phyloP scores from a whole-genome alignment of 192 early-diverging fungal species.

The Paraglomus occultum region DNA sequence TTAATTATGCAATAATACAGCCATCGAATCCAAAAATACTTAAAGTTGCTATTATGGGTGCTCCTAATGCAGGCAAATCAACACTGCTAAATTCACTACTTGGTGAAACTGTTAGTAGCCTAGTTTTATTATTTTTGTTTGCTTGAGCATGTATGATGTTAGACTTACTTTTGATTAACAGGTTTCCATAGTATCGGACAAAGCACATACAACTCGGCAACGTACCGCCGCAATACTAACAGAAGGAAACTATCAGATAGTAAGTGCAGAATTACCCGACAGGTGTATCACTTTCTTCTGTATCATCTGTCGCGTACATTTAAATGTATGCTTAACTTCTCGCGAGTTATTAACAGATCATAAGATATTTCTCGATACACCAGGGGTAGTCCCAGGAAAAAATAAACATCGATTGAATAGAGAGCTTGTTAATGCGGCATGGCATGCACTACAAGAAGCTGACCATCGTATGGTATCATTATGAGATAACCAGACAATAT shows the following conservation, averaged over 20 bases:
- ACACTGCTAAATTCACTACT: slow-evolving; percentile 72
- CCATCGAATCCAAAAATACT: slow-evolving; percentile 58
- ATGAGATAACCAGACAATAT: too few species aligned
- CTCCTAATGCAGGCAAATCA: slow-evolving; percentile 75
- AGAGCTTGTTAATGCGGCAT: slow-evolving; percentile 54
- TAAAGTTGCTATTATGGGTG: slow-evolving; percentile 64
- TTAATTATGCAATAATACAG: too few species aligned
- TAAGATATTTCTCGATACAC: slow-evolving; percentile 60
- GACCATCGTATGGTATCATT: slow-evolving; percentile 42
- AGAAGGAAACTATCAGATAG: slow-evolving; percentile 58
- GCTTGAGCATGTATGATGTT: too few species aligned
- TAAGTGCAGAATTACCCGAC: slow-evolving; percentile 25
- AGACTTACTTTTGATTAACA: slow-evolving; percentile 23
- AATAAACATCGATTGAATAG: slow-evolving; percentile 48
- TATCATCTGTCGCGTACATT: too few species aligned
- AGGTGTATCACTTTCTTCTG: too few species aligned
- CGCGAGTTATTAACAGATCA: too few species aligned
- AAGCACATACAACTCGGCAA: slow-evolving; percentile 70
- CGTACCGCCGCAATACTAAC: slow-evolving; percentile 60
- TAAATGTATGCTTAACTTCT: too few species aligned
- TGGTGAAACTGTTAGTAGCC: slow-evolving; percentile 38
- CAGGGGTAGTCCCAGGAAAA: slow-evolving; percentile 49
- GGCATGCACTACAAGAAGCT: slow-evolving; percentile 54
- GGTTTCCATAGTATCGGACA: slow-evolving; percentile 66
- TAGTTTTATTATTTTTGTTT: not conserved